Evolutionary conservation across 257 asterid genomes (phyloP), one percentile per base, ranked within the genome.

Genomic region (Ilex aquifolium): DNA sequence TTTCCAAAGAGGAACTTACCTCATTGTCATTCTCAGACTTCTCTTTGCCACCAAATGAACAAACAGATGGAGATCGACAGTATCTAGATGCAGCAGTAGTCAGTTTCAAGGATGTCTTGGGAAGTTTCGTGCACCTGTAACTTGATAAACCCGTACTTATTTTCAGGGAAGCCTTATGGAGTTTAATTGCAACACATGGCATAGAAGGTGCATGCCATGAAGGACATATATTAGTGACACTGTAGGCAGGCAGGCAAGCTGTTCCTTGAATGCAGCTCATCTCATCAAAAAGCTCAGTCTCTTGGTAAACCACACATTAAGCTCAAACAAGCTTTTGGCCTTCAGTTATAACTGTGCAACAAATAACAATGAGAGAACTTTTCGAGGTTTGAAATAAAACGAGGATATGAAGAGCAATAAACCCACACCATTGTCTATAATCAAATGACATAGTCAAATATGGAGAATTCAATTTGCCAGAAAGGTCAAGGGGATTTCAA

Each of bases 1-100:
- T 21, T 32, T 56, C 61, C 57, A 69, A 54, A 8, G 44, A 65
- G 32, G 48, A 14, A 16, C 58, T 65, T 75, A 87, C 95, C 95
- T 85, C 78, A 63, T 76, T 77, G 44, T 69, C 93, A 60, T 46
- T 46, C 52, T 46, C 52, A 2, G 52, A 46, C n/a, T 46, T 46
- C 52, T 11, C 52, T 46, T 46, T 46, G 52, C 52, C n/a, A 7
- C 52, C 52, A 46, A 46, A 46, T 14, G n/a, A 14, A 14, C 52
- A 46, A 46, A 46, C 13, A 46, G 52, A 12, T 11, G 52, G 4
- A 46, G 12, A 46, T 10, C n/a, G 52, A 10, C 27, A 21, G 27
- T 14, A 46, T 46, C n/a, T 7, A 46, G 52, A 46, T 46, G 52
- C 52, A 46, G n/a, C 52, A 46, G 52, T 46, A 3, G 52, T 6